These are phyloP conservation scores for Vaccinium myrtillus DNA, from an alignment of 148 eudicot species.

Conservation along the genomic window DNA sequence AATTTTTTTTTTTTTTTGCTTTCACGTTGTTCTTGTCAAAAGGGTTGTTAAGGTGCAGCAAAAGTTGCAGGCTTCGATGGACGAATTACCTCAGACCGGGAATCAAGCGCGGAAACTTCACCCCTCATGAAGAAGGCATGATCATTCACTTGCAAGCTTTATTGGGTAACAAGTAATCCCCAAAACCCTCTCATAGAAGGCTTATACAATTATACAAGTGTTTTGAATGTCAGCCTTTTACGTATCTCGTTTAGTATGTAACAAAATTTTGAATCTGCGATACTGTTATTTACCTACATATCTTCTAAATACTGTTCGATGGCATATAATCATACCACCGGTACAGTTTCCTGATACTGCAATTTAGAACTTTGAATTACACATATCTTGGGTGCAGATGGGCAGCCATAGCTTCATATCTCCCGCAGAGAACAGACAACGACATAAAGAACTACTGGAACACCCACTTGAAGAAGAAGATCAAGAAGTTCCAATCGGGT, in stretches of 20 bases:
- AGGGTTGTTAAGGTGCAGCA: constrained; percentile 60
- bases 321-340: neutral
- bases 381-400: constrained; percentile 43
- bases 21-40: neutral
- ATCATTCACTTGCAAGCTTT: constrained; percentile 51
- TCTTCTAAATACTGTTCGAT: neutral
- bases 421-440: constrained; percentile 90
- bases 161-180: constrained; percentile 49
- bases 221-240: neutral
- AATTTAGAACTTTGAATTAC: too few relatives aligned
- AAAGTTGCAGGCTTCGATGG: constrained; percentile 62
- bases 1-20: neutral
- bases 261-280: neutral
- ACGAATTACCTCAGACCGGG: constrained; percentile 56
- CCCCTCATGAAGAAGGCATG: constrained; percentile 54
- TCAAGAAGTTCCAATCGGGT: constrained; percentile 56
- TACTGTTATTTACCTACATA: neutral
- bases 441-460: constrained; percentile 96
- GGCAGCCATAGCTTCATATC: constrained; percentile 96
- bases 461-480: constrained; percentile 87
- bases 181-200: neutral
- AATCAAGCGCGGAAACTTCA: constrained; percentile 55
- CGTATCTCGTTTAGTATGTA: neutral
- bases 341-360: neutral
- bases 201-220: neutral